Evolutionary conservation across 768 basidiomycete genomes (phyloP).

Genomic region (Lactarius sp.): DNA sequence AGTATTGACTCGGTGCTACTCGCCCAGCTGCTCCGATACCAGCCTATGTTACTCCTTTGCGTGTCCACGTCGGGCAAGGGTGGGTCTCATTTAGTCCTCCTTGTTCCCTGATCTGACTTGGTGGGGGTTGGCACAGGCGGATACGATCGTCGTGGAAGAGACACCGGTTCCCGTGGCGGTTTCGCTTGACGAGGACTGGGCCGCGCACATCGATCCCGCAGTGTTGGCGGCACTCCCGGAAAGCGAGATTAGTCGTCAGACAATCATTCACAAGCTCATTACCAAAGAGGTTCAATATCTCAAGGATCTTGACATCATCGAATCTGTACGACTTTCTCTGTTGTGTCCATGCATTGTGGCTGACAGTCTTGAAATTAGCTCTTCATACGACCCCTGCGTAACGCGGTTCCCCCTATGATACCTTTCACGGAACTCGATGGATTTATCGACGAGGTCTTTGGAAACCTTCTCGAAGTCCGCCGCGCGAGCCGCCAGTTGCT

Average conservation of each 20-base stretch:
- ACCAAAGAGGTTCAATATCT: constrained; percentile 86
- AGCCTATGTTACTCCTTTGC: constrained; percentile 74
- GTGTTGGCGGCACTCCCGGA: constrained; percentile 56
- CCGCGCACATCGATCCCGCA: constrained; percentile 43
- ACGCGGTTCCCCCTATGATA: constrained; percentile 52
- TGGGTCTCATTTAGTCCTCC: constrained; percentile 30
- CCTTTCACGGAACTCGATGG: constrained; percentile 57
- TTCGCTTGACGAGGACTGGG: constrained; percentile 43
- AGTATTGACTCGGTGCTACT: constrained; percentile 85
- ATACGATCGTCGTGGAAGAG: constrained; percentile 13
- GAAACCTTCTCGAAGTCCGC: constrained; percentile 83
- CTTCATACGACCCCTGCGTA: constrained; percentile 52
- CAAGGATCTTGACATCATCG: constrained; percentile 80
- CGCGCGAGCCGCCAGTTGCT: constrained; percentile 79
- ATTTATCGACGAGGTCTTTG: constrained; percentile 87
- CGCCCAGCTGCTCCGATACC: constrained; percentile 79
- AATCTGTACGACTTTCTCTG: constrained; percentile 46
- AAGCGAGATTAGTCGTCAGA: constrained; percentile 80
- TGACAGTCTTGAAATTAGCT: constrained; percentile 38
- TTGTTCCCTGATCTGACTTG: constrained; percentile 6
- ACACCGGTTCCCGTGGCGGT: constrained; percentile 1
- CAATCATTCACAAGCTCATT: constrained; percentile 84
- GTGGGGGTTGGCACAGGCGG: not conserved
- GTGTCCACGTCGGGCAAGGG: constrained; percentile 59
- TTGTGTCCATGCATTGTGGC: constrained; percentile 37